Evolutionary conservation across 768 basidiomycete species (phyloP).

Genomic region (Cyathus striatus): DNA sequence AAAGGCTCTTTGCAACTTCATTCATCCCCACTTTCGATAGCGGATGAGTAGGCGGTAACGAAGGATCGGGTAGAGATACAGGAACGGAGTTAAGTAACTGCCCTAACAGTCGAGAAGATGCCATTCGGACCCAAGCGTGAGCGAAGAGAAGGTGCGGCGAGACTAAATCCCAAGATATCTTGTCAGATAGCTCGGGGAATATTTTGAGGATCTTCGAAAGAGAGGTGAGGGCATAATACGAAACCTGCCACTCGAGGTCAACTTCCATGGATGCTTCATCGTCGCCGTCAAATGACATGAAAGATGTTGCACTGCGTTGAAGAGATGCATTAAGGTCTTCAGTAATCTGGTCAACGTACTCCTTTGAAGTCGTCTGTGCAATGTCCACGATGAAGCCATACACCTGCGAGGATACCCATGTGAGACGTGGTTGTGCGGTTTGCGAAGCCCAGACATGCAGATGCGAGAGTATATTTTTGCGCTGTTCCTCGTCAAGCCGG

Average conservation of each 20-base stretch:
- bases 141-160: constrained; percentile 74
- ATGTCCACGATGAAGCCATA: constrained; percentile 79
- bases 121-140: constrained; percentile 90
- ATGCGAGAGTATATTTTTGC: constrained; percentile 57
- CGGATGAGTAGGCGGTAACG: constrained; percentile 33
- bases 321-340: constrained; percentile 53
- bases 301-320: constrained; percentile 31
- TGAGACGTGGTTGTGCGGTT: constrained; percentile 51
- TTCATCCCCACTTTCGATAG: constrained; percentile 54
- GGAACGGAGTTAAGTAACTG: constrained; percentile 55
- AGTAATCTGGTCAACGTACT: constrained; percentile 45
- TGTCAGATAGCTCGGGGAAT: constrained; percentile 45
- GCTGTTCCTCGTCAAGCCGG: constrained; percentile 58
- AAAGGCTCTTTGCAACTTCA: constrained; percentile 68
- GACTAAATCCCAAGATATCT: constrained; percentile 60
- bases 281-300: constrained; percentile 22
- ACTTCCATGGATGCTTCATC: constrained; percentile 38
- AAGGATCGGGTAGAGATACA: constrained; percentile 26
- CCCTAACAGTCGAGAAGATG: constrained; percentile 73
- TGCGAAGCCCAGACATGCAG: constrained; percentile 78
- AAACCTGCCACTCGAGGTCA: constrained; percentile 72
- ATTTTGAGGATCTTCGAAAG: constrained; percentile 58
- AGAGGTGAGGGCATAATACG: constrained; percentile 74
- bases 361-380: constrained; percentile 38
- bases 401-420: constrained; percentile 74